Evolutionary conservation across 306 rosid species (phyloP), one percentile per base, ranked within the genome.

Genomic region (Parietaria judaica): DNA sequence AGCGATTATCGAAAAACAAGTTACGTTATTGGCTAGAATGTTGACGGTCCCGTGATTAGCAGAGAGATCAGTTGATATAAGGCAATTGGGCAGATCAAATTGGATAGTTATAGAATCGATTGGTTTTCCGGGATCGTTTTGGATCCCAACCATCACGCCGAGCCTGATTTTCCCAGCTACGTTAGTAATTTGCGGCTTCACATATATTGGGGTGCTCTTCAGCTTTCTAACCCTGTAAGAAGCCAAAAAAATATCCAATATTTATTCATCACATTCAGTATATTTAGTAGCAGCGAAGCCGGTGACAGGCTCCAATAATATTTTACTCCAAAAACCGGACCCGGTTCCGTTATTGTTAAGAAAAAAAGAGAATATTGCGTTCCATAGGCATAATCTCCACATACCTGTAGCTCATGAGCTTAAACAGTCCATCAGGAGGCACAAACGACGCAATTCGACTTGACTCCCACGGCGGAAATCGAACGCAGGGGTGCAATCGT

Each of bases 381-480:
- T 41, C 3, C 11, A 36, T 6, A 45, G 53, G 1, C 5, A n/a
- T 11, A 41, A 5, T 41, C 44, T 8, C 6, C 3, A 63, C 63
- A 4, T 63, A 92, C 99, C 99, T 92, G 82, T 88, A 92, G 76
- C 83, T 84, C 96, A 88, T 74, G 34, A 92, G 90, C 81, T 92
- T 88, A 76, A 92, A 92, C 76, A 82, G 88, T 67, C 99, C 95
- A 57, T 92, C 96, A 55, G 96, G 95, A 66, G 98, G 98, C 73
- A 92, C 96, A 66, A 92, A 92, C 4, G 98, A 92, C 65, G 88
- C 81, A 81, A 82, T 68, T 68, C 86, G 99, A 78, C 82, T 67
- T 56, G 90, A 79, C 57, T 92, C 96, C 96, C 99, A 88, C 31
- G 95, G 94, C 44, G 85, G 90, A 81, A 74, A 88, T 50, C 90